Base-by-base conservation (phyloP, 2,329 filamentous ascomycete species). In the Nakataea oryzae region DNA sequence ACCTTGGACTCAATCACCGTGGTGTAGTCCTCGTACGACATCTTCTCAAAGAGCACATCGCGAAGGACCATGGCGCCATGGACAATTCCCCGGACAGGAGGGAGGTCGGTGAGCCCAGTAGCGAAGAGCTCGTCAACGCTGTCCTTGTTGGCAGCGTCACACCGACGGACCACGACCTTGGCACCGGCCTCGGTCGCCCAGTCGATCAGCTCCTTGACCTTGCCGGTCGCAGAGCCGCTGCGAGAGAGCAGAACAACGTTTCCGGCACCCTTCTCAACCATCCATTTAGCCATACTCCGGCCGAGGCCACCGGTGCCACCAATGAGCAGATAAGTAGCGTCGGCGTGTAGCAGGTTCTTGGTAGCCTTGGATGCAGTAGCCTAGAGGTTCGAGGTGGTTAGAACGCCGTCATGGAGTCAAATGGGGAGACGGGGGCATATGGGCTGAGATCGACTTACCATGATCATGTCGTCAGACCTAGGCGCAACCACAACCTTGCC, bases 251-350 rank as follows among this genome's bases (percentile, higher is more conserved):
- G 73, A 0, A 81, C 75, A 21, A 84, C 68, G 62, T 78, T 74
- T 17, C 74, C 72, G 6, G 80, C 81, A 2, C 81, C 81, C 21
- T 76, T 75, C 55, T 71, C 70, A 6, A 78, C 73, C 78, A 83
- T 80, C 74, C 79, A 78, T 12, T 73, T 73, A 14, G 78, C 71
- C 69, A 83, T 76, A 63, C 77, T 79, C 50, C 78, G 74, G 7
- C 80, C 80, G 17, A 83, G 72, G 30, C 79, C 80, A 50, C 80
- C 80, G 0, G 79, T 79, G 24, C 80, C 79, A 17, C 81, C 80
- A 28, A 82, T 76, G 54, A 83, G 73, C 58, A 83, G 70, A 66
- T 83, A 83, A 0, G 78, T 78, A 3, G 74, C 77, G 62, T 81
- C 73, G 1, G 67, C 60, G 55, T 72, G 73, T 7, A 81, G 69